Evolutionary conservation across 2,329 filamentous ascomycete genomes (phyloP).

Genomic region (Curvularia sp.): DNA sequence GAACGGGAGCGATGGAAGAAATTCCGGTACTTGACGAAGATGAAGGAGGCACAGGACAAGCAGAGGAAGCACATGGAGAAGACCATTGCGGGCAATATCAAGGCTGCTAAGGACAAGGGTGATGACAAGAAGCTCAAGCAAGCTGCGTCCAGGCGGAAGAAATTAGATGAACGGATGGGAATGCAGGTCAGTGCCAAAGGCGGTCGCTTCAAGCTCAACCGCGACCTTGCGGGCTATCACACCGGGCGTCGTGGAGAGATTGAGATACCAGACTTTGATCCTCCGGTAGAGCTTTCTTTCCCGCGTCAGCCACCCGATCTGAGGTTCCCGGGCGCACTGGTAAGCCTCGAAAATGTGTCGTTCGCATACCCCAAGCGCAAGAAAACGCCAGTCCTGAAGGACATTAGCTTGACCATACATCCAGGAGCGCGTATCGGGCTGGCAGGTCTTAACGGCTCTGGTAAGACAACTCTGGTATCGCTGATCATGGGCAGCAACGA

Average conservation of each 20-base stretch:
- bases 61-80: conserved; percentile 82
- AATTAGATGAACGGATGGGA: conserved; percentile 81
- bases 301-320: conserved; percentile 70
- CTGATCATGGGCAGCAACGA: conserved; percentile 65
- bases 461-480: conserved; percentile 80
- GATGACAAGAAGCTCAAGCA: conserved; percentile 88
- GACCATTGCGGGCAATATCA: conserved; percentile 76
- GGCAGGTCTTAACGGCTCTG: conserved; percentile 79
- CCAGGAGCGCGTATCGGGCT: conserved; percentile 77
- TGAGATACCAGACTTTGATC: conserved; percentile 69
- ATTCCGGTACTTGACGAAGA: conserved; percentile 70
- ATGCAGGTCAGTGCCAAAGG: conserved; percentile 75
- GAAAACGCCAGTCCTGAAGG: conserved; percentile 61
- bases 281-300: conserved; percentile 64
- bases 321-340: conserved; percentile 75
- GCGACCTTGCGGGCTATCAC: conserved; percentile 65
- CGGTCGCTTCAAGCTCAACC: conserved; percentile 79
- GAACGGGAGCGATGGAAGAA: conserved; percentile 72
- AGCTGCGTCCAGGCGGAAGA: conserved; percentile 83
- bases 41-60: conserved; percentile 83
- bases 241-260: conserved; percentile 68
- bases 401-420: conserved; percentile 72
- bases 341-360: conserved; percentile 72
- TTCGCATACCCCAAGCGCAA: conserved; percentile 66
- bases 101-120: conserved; percentile 75